Evolutionary conservation across 2,329 filamentous ascomycete species (phyloP).

Genomic region (Aspergillus latus): DNA sequence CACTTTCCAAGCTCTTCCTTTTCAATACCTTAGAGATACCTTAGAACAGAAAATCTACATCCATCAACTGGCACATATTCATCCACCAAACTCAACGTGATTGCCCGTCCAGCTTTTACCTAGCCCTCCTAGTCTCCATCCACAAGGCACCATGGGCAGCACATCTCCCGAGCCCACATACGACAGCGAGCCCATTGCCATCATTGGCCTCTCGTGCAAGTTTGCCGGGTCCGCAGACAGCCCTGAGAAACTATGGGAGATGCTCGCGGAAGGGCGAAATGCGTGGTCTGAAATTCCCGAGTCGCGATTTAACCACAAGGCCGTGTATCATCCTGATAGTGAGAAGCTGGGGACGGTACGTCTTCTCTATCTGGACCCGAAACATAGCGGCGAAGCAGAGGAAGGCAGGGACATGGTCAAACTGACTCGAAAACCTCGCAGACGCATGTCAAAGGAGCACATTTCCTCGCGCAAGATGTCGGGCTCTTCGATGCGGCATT

Average conservation of each 20-base stretch:
- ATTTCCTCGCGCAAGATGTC: slow-evolving; percentile 13
- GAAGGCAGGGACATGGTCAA: too few relatives aligned
- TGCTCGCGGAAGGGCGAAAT: not conserved
- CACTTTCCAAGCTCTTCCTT: too few relatives aligned
- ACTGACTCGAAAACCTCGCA: not conserved
- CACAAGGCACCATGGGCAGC: too few relatives aligned
- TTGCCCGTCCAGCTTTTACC: too few relatives aligned
- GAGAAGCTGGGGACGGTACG: slow-evolving; percentile 1
- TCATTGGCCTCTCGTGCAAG: slow-evolving; percentile 9
- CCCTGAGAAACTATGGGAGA: slow-evolving; percentile 11
- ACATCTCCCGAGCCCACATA: not conserved
- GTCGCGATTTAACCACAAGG: slow-evolving; percentile 1
- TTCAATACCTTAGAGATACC: too few relatives aligned
- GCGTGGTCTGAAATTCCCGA: slow-evolving; percentile 4
- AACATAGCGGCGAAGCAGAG: too few relatives aligned
- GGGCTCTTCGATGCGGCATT: not conserved
- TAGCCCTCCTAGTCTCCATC: too few relatives aligned
- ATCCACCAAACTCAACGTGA: too few relatives aligned
- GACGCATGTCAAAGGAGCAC: slow-evolving; percentile 10
- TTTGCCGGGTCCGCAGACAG: slow-evolving; percentile 5
- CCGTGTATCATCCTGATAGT: slow-evolving; percentile 6
- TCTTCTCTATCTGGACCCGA: too few relatives aligned
- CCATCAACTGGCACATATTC: too few relatives aligned
- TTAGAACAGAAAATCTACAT: too few relatives aligned
- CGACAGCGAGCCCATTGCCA: slow-evolving; percentile 5